Percentiles rank a stretch among this genome's conserved stretches.
Conservation (phyloP, 805 yeast genomes). For the Zygosaccharomyces siamensis region DNA sequence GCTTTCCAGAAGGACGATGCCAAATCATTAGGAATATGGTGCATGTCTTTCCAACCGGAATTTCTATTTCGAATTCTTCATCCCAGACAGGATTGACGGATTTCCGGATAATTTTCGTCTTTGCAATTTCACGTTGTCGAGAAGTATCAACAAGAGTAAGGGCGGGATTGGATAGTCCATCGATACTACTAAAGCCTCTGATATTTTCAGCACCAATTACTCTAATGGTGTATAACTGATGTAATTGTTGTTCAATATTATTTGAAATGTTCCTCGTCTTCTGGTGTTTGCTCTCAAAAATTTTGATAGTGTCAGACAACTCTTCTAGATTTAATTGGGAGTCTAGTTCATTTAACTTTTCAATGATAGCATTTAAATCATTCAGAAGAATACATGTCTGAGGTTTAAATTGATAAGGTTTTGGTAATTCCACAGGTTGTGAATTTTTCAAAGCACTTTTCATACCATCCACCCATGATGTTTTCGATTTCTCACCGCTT, state of each 20-base stretch:
- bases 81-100: slow-evolving; percentile 77
- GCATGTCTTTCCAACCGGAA: slow-evolving; percentile 39
- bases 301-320: slow-evolving; percentile 41
- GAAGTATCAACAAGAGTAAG: slow-evolving; percentile 58
- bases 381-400: slow-evolving; percentile 74
- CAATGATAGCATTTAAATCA: slow-evolving; percentile 51
- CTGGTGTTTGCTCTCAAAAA: slow-evolving; percentile 33
- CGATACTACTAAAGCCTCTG: slow-evolving; percentile 39
- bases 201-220: slow-evolving; percentile 61
- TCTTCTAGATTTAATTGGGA: slow-evolving; percentile 53
- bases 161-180: slow-evolving; percentile 51
- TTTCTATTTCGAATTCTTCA: slow-evolving; percentile 66
- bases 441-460: slow-evolving; percentile 45
- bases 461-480: slow-evolving; percentile 47
- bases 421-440: slow-evolving; percentile 38
- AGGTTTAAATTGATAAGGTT: slow-evolving; percentile 54
- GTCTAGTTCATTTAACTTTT: slow-evolving; percentile 49
- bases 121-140: slow-evolving; percentile 53
- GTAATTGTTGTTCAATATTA: slow-evolving; percentile 21
- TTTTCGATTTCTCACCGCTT: slow-evolving; percentile 33
- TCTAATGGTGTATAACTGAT: slow-evolving; percentile 59
- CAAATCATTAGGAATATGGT: slow-evolving; percentile 61
- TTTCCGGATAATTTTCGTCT: slow-evolving; percentile 59
- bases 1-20: slow-evolving; percentile 48
- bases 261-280: slow-evolving; percentile 15